These are phyloP conservation scores for Podaxis sp. DNA, from an alignment of 768 basidiomycete species.

Conservation along the genomic window DNA sequence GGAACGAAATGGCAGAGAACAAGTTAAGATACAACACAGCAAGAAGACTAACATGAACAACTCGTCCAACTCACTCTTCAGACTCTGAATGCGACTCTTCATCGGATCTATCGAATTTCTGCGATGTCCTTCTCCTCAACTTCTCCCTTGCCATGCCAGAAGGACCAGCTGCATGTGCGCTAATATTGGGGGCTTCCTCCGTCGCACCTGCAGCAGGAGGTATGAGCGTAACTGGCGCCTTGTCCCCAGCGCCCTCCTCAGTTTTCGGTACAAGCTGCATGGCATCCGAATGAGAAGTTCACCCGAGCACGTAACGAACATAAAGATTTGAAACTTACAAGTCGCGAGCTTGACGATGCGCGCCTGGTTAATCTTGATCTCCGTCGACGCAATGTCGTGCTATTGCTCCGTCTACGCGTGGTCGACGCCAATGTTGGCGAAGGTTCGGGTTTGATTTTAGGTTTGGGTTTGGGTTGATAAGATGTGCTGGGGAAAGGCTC, in stretches of 20 bases:
- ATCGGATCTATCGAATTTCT: background rate
- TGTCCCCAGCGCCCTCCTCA: background rate
- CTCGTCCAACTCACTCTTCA: background rate
- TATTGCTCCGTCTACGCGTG: background rate
- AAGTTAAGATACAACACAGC: constrained; percentile 28
- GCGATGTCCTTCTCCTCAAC: constrained; percentile 8
- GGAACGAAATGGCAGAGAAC: constrained; percentile 36
- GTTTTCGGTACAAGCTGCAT: background rate
- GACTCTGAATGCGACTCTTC: background rate
- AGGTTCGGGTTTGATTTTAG: background rate
- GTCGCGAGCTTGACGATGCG: background rate
- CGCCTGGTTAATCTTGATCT: constrained; percentile 3
- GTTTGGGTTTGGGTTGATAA: background rate
- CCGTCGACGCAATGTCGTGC: constrained; percentile 1
- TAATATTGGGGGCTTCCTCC: background rate
- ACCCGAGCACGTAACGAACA: background rate
- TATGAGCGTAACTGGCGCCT: background rate
- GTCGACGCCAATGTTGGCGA: background rate
- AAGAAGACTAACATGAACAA: no score
- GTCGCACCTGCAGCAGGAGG: background rate
- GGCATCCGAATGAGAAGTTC: background rate
- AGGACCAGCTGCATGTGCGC: background rate
- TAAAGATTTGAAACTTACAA: constrained; percentile 4
- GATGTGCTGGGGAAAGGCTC: background rate
- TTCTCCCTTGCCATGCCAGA: background rate